A percentile compares a stretch with the other conserved stretches of the same genome.
phyloP scores from a whole-genome alignment of 2,329 filamentous ascomycete species.

The Beauveria bassiana region DNA sequence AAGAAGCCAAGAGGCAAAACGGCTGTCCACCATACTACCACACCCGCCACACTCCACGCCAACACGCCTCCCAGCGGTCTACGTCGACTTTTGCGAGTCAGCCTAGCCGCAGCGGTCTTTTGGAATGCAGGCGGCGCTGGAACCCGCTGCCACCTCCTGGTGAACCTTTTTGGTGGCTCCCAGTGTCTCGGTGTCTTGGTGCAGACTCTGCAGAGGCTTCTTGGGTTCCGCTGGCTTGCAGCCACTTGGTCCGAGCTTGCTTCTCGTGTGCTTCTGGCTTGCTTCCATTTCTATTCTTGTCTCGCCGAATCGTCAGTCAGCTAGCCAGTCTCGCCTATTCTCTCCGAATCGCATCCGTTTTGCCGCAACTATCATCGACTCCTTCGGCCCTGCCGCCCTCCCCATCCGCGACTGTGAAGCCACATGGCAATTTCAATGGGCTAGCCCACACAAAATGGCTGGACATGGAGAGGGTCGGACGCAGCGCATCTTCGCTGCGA shows the following conservation, averaged over 20 bases:
- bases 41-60: background rate
- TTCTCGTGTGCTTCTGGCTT: constrained; percentile 5
- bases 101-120: background rate
- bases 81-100: background rate
- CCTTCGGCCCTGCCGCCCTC: too few species aligned
- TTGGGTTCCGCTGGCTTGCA: background rate
- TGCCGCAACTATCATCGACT: background rate
- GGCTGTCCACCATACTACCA: background rate
- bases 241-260: constrained; percentile 1
- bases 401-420: background rate
- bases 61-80: background rate
- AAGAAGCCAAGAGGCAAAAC: background rate
- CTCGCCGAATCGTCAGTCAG: background rate
- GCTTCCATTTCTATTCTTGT: background rate
- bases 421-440: constrained; percentile 1
- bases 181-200: background rate
- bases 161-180: background rate
- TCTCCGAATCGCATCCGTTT: background rate
- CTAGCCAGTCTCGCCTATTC: background rate
- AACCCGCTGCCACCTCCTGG: background rate
- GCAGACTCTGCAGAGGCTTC: background rate
- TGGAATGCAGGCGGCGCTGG: background rate
- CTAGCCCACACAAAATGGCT: background rate
- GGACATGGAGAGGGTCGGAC: background rate
- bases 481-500: background rate